Evolutionary conservation across 306 rosid species (phyloP).

Genomic region (Acacia acuminata): DNA sequence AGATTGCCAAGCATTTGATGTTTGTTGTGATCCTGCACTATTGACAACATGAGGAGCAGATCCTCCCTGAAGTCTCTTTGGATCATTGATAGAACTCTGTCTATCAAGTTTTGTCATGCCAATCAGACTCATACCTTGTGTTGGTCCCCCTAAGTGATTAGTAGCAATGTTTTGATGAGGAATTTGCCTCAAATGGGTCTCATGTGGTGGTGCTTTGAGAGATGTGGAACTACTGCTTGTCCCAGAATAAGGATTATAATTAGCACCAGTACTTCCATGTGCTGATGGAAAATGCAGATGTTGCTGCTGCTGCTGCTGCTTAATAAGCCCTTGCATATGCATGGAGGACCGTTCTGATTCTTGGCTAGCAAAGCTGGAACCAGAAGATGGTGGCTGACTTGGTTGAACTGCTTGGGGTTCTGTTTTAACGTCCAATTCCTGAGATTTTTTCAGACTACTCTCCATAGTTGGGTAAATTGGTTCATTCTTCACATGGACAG

Average conservation of each 20-base stretch:
- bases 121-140: constrained; percentile 46
- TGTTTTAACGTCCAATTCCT: constrained; percentile 50
- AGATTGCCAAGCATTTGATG: constrained; percentile 65
- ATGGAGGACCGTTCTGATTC: constrained; percentile 63
- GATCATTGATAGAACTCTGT: constrained; percentile 56
- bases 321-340: constrained; percentile 64
- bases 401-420: constrained; percentile 55
- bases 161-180: constrained; percentile 62
- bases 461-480: constrained; percentile 35
- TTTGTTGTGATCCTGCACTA: constrained; percentile 59
- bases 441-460: constrained; percentile 51
- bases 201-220: constrained; percentile 64
- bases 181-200: constrained; percentile 69
- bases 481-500: constrained; percentile 38
- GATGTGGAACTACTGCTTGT: constrained; percentile 58
- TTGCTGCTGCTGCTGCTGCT: constrained; percentile 77
- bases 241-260: constrained; percentile 65
- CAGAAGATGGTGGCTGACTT: constrained; percentile 59
- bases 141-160: constrained; percentile 59
- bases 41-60: constrained; percentile 50
- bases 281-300: constrained; percentile 66
- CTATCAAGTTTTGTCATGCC: constrained; percentile 59
- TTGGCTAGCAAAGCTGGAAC: constrained; percentile 51
- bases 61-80: constrained; percentile 72
- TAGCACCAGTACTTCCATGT: constrained; percentile 64